phyloP scores from a whole-genome alignment of 257 asterid genomes.

The Solanum clarkiae region DNA sequence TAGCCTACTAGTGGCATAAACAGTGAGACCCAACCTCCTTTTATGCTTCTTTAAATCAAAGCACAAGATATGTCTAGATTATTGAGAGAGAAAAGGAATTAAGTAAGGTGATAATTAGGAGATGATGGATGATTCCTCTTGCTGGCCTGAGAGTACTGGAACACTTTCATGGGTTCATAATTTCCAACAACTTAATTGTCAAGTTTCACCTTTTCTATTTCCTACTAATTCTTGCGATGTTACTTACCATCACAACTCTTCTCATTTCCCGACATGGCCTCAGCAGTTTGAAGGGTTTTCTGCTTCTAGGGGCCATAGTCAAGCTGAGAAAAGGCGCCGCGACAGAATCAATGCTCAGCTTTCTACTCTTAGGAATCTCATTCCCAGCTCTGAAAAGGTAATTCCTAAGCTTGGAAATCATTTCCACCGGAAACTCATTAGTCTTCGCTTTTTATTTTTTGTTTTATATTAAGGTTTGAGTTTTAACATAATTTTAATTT shows the following conservation, averaged over 20 bases:
- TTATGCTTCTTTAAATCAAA: background rate
- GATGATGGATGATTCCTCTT: conserved; percentile 7
- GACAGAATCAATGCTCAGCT: conserved; percentile 81
- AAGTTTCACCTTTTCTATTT: background rate
- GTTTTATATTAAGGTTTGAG: too few relatives aligned
- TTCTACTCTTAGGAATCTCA: conserved; percentile 57
- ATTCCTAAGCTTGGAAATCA: too few relatives aligned
- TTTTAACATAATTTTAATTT: too few relatives aligned
- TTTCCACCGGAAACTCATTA: background rate
- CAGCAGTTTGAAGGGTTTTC: conserved; percentile 6
- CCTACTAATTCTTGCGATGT: conserved; percentile 4
- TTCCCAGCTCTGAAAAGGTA: conserved; percentile 76
- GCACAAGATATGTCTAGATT: background rate
- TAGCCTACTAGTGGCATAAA: background rate
- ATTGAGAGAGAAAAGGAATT: too few relatives aligned
- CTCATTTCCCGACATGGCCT: conserved; percentile 14
- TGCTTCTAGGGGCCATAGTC: conserved; percentile 50
- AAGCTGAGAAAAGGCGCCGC: conserved; percentile 80
- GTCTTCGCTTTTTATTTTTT: background rate
- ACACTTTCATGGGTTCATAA: background rate
- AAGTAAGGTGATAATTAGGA: background rate
- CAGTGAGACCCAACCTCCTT: background rate
- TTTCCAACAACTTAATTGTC: background rate
- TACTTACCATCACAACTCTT: background rate
- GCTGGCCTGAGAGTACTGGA: background rate